These are phyloP conservation scores for Dichotomocladium elegans DNA, from an alignment of 371 early-diverging fungal genomes.

Conservation along the genomic window DNA sequence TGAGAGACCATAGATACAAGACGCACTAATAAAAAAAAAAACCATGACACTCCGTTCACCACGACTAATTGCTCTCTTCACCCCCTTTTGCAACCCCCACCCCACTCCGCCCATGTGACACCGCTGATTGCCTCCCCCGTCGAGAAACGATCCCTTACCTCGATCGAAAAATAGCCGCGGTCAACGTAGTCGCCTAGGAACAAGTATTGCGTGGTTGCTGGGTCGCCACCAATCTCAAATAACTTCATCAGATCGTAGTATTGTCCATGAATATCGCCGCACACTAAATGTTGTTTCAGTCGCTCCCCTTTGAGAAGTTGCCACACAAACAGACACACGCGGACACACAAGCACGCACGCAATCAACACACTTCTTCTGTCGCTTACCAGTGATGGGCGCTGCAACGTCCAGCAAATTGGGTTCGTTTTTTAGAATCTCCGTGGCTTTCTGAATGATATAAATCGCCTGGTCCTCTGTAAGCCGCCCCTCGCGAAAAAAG, in stretches of 20 bases:
- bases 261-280: slow-evolving; percentile 99
- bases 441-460: slow-evolving; percentile 74
- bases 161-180: slow-evolving; percentile 77
- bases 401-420: slow-evolving; percentile 80
- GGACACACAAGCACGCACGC: too few species aligned
- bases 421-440: slow-evolving; percentile 74
- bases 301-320: neutral
- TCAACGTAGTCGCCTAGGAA: slow-evolving; percentile 99
- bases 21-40: slow-evolving; percentile 71
- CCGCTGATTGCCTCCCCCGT: too few species aligned
- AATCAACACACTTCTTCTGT: too few species aligned
- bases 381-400: slow-evolving; percentile 86
- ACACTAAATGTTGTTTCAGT: slow-evolving; percentile 54
- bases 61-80: neutral
- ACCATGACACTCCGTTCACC: neutral
- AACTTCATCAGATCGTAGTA: slow-evolving; percentile 98
- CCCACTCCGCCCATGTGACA: too few species aligned
- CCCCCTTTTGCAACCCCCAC: too few species aligned
- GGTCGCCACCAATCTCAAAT: slow-evolving; percentile 96
- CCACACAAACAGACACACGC: too few species aligned
- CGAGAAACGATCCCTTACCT: slow-evolving; percentile 5
- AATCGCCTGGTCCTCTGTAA: slow-evolving; percentile 90
- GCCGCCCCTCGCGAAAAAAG: slow-evolving; percentile 86
- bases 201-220: slow-evolving; percentile 81
- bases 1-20: slow-evolving; percentile 85